These are phyloP conservation scores for Globisporangium sylvaticum DNA, from an alignment of 352 stramenopile genomes.

Conservation along the genomic window DNA sequence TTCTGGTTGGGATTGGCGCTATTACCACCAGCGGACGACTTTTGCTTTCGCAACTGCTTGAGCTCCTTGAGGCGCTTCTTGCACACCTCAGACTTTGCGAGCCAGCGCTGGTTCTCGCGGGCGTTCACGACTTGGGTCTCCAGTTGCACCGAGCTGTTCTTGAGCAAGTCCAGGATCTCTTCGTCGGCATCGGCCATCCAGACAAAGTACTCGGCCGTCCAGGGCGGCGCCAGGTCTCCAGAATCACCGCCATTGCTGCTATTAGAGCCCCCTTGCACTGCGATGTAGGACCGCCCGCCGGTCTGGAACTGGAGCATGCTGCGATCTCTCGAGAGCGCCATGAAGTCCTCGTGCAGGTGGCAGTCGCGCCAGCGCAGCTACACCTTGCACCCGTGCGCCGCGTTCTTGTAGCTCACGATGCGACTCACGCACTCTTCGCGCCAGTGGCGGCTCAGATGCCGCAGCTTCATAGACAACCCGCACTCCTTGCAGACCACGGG, in stretches of 20 bases:
- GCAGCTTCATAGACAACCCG: conserved; percentile 30
- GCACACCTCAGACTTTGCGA: conserved; percentile 36
- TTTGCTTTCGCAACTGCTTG: conserved; percentile 34
- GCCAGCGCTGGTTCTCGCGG: conserved; percentile 37
- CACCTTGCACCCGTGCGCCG: conserved; percentile 52
- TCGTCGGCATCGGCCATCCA: conserved; percentile 48
- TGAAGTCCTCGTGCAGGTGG: conserved; percentile 64
- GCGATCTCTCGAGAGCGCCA: conserved; percentile 35
- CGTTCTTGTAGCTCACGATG: conserved; percentile 67
- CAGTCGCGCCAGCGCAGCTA: conserved; percentile 61
- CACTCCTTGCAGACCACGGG: conserved; percentile 48
- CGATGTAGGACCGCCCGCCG: conserved; percentile 41
- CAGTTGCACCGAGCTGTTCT: conserved; percentile 30
- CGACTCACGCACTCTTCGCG: conserved; percentile 53
- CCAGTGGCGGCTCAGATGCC: conserved; percentile 37
- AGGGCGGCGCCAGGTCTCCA: conserved; percentile 50
- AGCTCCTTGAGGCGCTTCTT: conserved; percentile 51
- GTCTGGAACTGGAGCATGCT: conserved; percentile 52
- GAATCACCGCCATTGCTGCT: neutral
- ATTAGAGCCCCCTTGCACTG: conserved; percentile 19
- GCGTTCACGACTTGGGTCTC: conserved; percentile 33
- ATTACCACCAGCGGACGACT: neutral
- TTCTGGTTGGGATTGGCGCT: neutral
- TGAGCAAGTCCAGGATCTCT: conserved; percentile 51
- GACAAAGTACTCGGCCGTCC: conserved; percentile 68